These are phyloP conservation scores for Plectranthus barbatus DNA, from an alignment of 257 asterid species.

Conservation along the genomic window DNA sequence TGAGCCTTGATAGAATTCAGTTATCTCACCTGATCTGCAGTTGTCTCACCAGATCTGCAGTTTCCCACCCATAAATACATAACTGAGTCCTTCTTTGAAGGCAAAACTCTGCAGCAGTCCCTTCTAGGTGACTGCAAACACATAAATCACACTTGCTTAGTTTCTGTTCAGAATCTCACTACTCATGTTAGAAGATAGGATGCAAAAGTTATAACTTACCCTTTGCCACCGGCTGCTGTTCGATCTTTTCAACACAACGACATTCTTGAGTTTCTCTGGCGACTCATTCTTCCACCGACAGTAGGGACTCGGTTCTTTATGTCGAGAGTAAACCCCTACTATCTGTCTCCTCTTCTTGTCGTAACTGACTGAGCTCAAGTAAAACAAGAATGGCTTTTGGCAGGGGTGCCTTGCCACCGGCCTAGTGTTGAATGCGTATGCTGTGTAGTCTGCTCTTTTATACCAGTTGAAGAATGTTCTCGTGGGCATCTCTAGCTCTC, in stretches of 20 bases:
- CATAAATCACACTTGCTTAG: background rate
- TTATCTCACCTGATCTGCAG: conserved; percentile 67
- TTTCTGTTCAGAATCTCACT: background rate
- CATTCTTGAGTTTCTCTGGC: conserved; percentile 38
- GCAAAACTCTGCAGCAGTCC: conserved; percentile 78
- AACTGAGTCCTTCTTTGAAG: conserved; percentile 43
- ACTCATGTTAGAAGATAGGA: too few relatives aligned
- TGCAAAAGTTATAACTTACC: conserved; percentile 20
- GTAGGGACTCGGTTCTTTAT: conserved; percentile 41
- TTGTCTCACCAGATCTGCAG: conserved; percentile 67
- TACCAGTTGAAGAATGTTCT: conserved; percentile 82
- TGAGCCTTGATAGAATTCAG: conserved; percentile 25
- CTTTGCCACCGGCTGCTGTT: conserved; percentile 57
- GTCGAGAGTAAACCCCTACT: conserved; percentile 48
- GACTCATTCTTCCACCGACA: conserved; percentile 61
- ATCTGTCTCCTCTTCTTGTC: conserved; percentile 46
- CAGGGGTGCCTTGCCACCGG: conserved; percentile 81
- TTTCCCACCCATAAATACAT: conserved; percentile 68
- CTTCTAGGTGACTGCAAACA: conserved; percentile 65
- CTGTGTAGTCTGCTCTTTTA: conserved; percentile 65
- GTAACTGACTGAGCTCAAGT: conserved; percentile 44
- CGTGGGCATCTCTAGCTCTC: conserved; percentile 79
- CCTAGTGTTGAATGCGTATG: conserved; percentile 83
- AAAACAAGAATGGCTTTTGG: conserved; percentile 66
- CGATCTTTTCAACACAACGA: conserved; percentile 57